Conservation (phyloP, 163 green algal genomes). For the Chlamydomonas reinhardtii region DNA sequence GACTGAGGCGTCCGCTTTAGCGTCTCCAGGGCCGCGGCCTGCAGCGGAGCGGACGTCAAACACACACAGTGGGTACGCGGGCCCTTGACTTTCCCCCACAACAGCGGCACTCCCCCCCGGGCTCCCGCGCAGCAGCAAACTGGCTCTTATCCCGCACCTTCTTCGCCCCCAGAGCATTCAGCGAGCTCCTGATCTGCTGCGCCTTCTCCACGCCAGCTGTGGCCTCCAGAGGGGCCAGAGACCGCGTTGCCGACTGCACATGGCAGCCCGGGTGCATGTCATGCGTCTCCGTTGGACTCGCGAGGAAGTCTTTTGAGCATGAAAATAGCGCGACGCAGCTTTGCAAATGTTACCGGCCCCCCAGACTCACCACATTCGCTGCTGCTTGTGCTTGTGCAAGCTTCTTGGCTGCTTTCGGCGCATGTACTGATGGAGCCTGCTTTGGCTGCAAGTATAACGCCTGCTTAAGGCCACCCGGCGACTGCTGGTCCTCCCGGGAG, state of each 20-base stretch:
- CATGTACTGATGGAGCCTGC: not conserved
- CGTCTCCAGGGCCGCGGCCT: conserved; percentile 29
- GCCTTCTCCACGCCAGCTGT: conserved; percentile 44
- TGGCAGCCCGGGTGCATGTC: not conserved
- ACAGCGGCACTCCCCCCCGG: not conserved
- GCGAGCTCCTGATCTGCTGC: conserved; percentile 33
- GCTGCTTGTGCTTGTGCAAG: conserved; percentile 40
- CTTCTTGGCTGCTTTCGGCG: conserved; percentile 59
- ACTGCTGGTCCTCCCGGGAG: conserved; percentile 23
- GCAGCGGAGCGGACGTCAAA: not conserved
- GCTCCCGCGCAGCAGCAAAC: not conserved
- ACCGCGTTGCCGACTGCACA: conserved; percentile 33
- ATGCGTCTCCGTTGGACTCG: not conserved
- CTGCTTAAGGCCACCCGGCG: not conserved
- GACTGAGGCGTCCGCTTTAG: conserved; percentile 47
- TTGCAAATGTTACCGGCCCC: too few species aligned
- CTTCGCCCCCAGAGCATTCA: conserved; percentile 32
- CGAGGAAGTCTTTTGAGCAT: not conserved
- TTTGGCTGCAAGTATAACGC: conserved; percentile 55
- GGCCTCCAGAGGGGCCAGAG: conserved; percentile 44
- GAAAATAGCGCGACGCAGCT: not conserved
- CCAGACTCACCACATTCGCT: conserved; percentile 28
- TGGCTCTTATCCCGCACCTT: conserved; percentile 24
- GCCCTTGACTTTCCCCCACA: not conserved
- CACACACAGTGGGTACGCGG: not conserved